Evolutionary conservation across 2,329 filamentous ascomycete genomes (phyloP), one percentile per base, ranked within the genome.

Genomic region (Penicillium paneum): DNA sequence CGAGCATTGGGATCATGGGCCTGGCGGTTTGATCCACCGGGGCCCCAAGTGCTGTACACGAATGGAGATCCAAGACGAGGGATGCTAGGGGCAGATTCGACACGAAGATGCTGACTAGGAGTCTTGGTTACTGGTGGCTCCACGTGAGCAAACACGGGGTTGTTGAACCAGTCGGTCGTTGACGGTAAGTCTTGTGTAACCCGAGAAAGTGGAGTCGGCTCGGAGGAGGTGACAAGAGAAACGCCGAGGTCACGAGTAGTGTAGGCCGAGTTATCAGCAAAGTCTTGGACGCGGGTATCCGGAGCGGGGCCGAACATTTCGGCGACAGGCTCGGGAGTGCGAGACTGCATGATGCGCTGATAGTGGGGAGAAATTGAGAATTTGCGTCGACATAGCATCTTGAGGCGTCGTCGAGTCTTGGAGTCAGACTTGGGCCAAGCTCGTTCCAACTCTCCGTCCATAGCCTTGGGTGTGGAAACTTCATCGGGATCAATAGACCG

Each of bases 281-380:
- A 53, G n/a, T 60, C 64, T 13, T 63, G 59, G 31, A 62, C 60
- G 11, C 64, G 64, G 13, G 67, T 41, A 45, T 65, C 64, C 12
- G 58, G 52, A 12, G 73, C 66, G 8, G 71, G 64, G 17, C 60
- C 64, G 32, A 72, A 66, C 40, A 73, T 66, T 41, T 78, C 73
- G 38, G 68, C 69, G 62, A 83, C 78, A 3, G 84, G 84, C 24
- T 83, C 85, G 11, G 84, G 84, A 51, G 81, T 86, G 49, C 83
- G 77, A 35, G 79, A 81, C 57, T 80, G 78, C 57, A 87, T 74
- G 62, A 87, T 76, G 56, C 84, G 79, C 65, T 86, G 82, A 65
- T 87, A 87, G 64, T 87, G 83, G 19, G 83, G 82, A 34, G 83
- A 81, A 46, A 87, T 80, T 7, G 79, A 82, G 54, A 84, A 83